A percentile compares a stretch with the other conserved stretches of the same genome.
phyloP scores from a whole-genome alignment of 1,284 basidiomycete species.

The Ceratorhiza oryzae-sativae region DNA sequence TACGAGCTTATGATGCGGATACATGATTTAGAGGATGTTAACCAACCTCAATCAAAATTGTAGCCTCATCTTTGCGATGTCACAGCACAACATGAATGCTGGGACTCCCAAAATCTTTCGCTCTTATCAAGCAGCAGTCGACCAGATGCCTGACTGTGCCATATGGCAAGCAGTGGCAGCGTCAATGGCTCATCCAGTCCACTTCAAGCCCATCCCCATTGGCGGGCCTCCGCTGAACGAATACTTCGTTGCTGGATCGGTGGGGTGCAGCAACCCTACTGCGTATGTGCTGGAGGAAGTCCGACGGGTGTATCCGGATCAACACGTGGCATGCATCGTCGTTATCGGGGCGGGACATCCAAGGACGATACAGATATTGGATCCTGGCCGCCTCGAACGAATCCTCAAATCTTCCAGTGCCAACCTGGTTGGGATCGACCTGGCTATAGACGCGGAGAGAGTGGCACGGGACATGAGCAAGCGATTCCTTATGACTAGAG shows the following conservation, averaged over 20 bases:
- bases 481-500: background rate
- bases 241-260: background rate
- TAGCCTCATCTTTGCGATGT: slow-evolving; percentile 13
- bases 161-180: slow-evolving; percentile 4
- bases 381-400: background rate
- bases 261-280: background rate
- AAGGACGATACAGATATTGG: background rate
- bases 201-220: background rate
- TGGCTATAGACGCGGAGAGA: slow-evolving; percentile 12
- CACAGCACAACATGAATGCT: slow-evolving; percentile 8
- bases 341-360: background rate
- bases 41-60: too few relatives aligned
- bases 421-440: background rate
- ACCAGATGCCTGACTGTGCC: slow-evolving; percentile 10
- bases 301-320: background rate
- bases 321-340: background rate
- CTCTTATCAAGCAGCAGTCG: background rate
- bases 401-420: too few relatives aligned
- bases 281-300: background rate
- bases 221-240: background rate
- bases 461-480: background rate
- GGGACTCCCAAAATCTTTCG: background rate
- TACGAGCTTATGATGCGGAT: background rate
- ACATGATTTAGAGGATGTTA: too few relatives aligned
- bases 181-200: background rate